Conservation (phyloP, 768 basidiomycete genomes). For the Rubroboletus pulcherrimus region DNA sequence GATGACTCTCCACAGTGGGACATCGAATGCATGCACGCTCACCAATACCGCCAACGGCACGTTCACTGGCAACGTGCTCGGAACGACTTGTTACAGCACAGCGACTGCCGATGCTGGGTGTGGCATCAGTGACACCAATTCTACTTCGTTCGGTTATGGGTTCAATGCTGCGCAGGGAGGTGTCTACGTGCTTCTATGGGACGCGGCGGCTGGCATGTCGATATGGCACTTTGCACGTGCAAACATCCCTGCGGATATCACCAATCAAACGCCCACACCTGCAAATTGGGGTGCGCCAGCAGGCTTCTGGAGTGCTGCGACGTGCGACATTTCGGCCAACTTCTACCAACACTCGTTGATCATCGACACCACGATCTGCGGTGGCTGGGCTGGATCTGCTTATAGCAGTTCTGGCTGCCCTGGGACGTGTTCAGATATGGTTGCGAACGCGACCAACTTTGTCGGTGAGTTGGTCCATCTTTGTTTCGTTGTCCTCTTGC, state of each 20-base stretch:
- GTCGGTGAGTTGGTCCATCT: constrained; percentile 27
- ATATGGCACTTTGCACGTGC: constrained; percentile 54
- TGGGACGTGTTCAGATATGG: constrained; percentile 44
- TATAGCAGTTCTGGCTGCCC: constrained; percentile 33
- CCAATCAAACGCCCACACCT: constrained; percentile 42
- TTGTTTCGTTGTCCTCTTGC: background rate
- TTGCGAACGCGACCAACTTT: constrained; percentile 58
- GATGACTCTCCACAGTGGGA: constrained; percentile 60
- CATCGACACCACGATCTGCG: constrained; percentile 35
- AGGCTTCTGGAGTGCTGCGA: constrained; percentile 46
- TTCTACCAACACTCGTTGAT: constrained; percentile 53
- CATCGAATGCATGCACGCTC: constrained; percentile 36
- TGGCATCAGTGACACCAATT: constrained; percentile 41
- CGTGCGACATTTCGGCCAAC: constrained; percentile 47
- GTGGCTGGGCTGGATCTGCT: constrained; percentile 25
- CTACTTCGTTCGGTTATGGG: constrained; percentile 39
- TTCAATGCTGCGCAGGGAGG: constrained; percentile 42
- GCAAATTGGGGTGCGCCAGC: constrained; percentile 49
- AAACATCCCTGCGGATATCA: constrained; percentile 53
- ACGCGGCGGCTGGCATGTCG: constrained; percentile 42
- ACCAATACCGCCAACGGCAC: constrained; percentile 1
- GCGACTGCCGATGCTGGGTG: constrained; percentile 45
- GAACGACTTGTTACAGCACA: constrained; percentile 40
- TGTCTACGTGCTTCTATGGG: constrained; percentile 56
- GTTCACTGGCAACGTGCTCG: constrained; percentile 24